These are phyloP conservation scores for Picochlorum sp. DNA, from an alignment of 139 green algal species.

Conservation along the genomic window DNA sequence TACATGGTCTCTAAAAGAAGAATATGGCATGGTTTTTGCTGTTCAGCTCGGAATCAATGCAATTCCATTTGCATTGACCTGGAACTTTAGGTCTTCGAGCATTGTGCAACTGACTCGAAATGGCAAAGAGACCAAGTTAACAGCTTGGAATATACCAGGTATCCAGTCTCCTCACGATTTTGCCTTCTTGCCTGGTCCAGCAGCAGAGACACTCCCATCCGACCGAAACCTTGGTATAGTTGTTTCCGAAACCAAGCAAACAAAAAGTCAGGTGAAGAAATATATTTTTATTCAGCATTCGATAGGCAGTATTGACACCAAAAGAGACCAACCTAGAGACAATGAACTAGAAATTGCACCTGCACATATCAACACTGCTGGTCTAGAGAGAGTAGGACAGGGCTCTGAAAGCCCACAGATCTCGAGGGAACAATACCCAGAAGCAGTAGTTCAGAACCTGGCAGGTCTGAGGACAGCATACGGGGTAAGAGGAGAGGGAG, in stretches of 20 bases:
- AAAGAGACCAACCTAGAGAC: no score
- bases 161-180: slow-evolving; percentile 47
- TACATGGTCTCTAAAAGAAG: slow-evolving; percentile 10
- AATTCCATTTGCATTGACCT: slow-evolving; percentile 45
- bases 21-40: slow-evolving; percentile 42
- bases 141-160: slow-evolving; percentile 31
- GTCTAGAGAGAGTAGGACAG: no score
- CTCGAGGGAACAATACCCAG: no score
- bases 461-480: no score
- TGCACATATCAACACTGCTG: no score
- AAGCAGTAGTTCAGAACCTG: no score
- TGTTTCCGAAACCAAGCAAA: slow-evolving; percentile 35
- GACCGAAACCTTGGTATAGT: slow-evolving; percentile 54
- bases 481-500: background rate
- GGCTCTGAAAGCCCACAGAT: no score
- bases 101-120: background rate
- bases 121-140: background rate
- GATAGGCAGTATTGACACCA: no score
- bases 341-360: no score
- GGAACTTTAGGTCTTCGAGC: slow-evolving; percentile 15
- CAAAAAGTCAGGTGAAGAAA: no score
- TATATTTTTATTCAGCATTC: no score
- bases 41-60: slow-evolving; percentile 56
- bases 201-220: slow-evolving; percentile 27
- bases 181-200: slow-evolving; percentile 38